A percentile compares a stretch with the other conserved stretches of the same genome.
phyloP scores from a whole-genome alignment of 352 stramenopile species.

The Plasmopara halstedii region DNA sequence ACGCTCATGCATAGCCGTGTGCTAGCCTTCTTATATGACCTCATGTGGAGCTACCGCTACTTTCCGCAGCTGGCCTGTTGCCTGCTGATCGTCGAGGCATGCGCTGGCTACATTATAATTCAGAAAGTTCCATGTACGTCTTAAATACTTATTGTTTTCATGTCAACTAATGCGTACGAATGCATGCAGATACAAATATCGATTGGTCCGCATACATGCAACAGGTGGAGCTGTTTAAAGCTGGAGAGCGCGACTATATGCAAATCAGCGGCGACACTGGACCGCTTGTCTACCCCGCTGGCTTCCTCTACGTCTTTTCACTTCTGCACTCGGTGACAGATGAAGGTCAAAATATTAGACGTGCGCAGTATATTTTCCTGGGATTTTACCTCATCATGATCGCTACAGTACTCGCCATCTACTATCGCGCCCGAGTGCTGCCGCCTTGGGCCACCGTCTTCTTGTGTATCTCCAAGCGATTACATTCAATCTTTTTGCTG shows the following conservation, averaged over 20 bases:
- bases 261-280: constrained; percentile 94
- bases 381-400: constrained; percentile 92
- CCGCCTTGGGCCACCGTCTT: constrained; percentile 86
- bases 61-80: constrained; percentile 53
- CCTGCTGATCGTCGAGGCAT: constrained; percentile 50
- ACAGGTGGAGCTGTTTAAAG: constrained; percentile 90
- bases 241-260: constrained; percentile 93
- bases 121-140: constrained; percentile 49
- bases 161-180: not conserved
- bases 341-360: constrained; percentile 66
- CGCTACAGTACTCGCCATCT: constrained; percentile 86
- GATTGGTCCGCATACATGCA: constrained; percentile 99
- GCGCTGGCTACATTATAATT: constrained; percentile 72
- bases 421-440: constrained; percentile 64
- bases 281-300: constrained; percentile 97
- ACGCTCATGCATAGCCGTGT: constrained; percentile 56
- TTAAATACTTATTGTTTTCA: not conserved
- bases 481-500: constrained; percentile 98
- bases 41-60: constrained; percentile 86
- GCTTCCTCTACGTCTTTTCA: constrained; percentile 96
- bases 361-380: constrained; percentile 93
- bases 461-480: constrained; percentile 90
- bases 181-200: constrained; percentile 93
- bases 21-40: constrained; percentile 69
- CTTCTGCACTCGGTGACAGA: constrained; percentile 90